Percentiles rank a stretch among this genome's conserved stretches.
phyloP scores from a whole-genome alignment of 768 basidiomycete genomes.

The Boletus subparvulus region DNA sequence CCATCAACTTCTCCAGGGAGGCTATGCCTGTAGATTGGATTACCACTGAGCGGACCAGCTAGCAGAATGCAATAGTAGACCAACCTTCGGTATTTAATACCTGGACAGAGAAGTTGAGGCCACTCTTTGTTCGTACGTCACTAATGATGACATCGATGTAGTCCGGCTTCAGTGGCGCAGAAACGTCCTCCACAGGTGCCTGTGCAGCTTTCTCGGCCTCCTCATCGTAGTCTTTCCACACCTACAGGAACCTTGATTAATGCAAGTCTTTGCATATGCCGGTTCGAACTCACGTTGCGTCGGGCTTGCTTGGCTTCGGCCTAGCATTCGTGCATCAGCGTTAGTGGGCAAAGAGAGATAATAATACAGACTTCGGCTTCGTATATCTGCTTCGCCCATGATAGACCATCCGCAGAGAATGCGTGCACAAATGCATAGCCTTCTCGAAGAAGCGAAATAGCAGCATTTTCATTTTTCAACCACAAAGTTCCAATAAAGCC shows the following conservation, averaged over 20 bases:
- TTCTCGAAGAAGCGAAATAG: conserved; percentile 78
- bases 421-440: conserved; percentile 87
- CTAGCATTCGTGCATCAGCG: conserved; percentile 36
- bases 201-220: conserved; percentile 60
- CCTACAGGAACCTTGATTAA: conserved; percentile 41
- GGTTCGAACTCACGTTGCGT: conserved; percentile 61
- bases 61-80: conserved; percentile 9
- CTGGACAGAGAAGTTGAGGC: conserved; percentile 90
- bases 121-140: conserved; percentile 71
- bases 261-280: not conserved
- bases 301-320: conserved; percentile 78
- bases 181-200: conserved; percentile 43
- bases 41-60: not conserved
- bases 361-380: conserved; percentile 71
- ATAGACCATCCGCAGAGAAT: conserved; percentile 79
- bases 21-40: conserved; percentile 65
- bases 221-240: conserved; percentile 86
- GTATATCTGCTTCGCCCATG: conserved; percentile 77
- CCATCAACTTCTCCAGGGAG: conserved; percentile 90
- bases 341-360: conserved; percentile 1
- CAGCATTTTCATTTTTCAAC: conserved; percentile 82
- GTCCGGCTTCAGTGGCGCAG: conserved; percentile 68
- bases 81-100: conserved; percentile 87
- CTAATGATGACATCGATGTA: conserved; percentile 93
- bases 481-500: conserved; percentile 93